Evolutionary conservation across 164 flowering plant genomes (phyloP).

Genomic region (Magnolia changhungtana): DNA sequence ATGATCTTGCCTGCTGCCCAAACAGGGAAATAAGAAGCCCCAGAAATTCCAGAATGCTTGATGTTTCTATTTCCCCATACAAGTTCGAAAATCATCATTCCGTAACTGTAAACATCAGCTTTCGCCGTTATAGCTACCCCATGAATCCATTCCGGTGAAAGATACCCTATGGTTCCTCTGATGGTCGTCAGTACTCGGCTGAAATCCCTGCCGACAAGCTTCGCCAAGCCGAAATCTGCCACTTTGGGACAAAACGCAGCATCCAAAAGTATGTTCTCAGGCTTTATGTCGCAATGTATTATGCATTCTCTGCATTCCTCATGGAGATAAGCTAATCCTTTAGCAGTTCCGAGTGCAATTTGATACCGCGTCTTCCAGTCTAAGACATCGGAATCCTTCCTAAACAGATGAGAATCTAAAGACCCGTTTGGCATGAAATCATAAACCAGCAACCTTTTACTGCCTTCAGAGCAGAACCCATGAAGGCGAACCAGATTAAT

Average conservation of each 20-base stretch:
- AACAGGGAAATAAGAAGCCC: constrained; percentile 20
- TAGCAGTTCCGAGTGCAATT: constrained; percentile 31
- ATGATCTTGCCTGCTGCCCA: constrained; percentile 23
- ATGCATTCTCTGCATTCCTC: constrained; percentile 37
- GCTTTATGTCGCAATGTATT: constrained; percentile 37
- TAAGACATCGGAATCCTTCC: constrained; percentile 1
- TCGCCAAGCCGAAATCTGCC: constrained; percentile 37
- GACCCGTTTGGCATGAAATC: constrained; percentile 58
- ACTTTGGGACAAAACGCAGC: constrained; percentile 29
- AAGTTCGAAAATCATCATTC: constrained; percentile 34
- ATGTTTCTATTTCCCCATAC: constrained; percentile 31
- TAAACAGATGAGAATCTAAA: constrained; percentile 34
- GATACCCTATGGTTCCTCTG: constrained; percentile 40
- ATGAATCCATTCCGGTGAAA: constrained; percentile 39
- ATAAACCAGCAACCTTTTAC: constrained; percentile 40
- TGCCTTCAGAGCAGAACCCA: constrained; percentile 50
- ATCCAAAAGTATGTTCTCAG: constrained; percentile 35
- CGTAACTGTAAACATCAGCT: constrained; percentile 39
- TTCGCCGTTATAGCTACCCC: constrained; percentile 33
- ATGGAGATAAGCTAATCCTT: constrained; percentile 32
- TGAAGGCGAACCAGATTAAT: constrained; percentile 47
- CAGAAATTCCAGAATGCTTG: constrained; percentile 14
- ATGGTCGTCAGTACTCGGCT: constrained; percentile 34
- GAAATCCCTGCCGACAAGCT: constrained; percentile 31
- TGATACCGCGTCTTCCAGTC: constrained; percentile 31